phyloP scores from a whole-genome alignment of 2,329 filamentous ascomycete genomes.

The Ascochyta fabae region DNA sequence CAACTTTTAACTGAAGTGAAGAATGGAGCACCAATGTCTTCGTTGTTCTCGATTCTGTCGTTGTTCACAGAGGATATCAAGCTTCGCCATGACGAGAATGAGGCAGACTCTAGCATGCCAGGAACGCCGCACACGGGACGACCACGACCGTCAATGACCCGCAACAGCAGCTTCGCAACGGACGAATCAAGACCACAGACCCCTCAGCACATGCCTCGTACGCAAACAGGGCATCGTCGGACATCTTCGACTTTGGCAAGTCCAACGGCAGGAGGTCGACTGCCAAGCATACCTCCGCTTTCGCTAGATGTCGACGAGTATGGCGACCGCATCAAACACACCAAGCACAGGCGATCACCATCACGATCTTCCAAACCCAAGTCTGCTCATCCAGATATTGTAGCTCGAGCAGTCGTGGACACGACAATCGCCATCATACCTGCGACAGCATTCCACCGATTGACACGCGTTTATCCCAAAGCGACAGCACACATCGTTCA shows the following conservation, averaged over 20 bases:
- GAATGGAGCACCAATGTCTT: slow-evolving; percentile 98
- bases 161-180: slow-evolving; percentile 40
- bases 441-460: slow-evolving; percentile 88
- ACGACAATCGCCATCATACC: slow-evolving; percentile 99
- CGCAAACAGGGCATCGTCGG: slow-evolving; percentile 33
- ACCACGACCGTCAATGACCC: slow-evolving; percentile 28
- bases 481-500: slow-evolving; percentile 97
- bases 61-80: slow-evolving; percentile 95
- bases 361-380: slow-evolving; percentile 57
- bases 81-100: slow-evolving; percentile 71
- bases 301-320: slow-evolving; percentile 64
- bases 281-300: slow-evolving; percentile 74
- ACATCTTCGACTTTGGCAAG: slow-evolving; percentile 42
- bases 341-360: slow-evolving; percentile 29
- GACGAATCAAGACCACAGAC: slow-evolving; percentile 43
- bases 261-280: slow-evolving; percentile 43
- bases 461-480: slow-evolving; percentile 94
- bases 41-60: slow-evolving; percentile 94
- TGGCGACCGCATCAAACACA: slow-evolving; percentile 28
- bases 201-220: slow-evolving; percentile 31
- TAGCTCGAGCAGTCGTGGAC: slow-evolving; percentile 93
- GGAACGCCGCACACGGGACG: slow-evolving; percentile 33
- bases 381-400: slow-evolving; percentile 94
- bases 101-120: slow-evolving; percentile 47
- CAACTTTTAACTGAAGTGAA: slow-evolving; percentile 96